Evolutionary conservation across 441 rosid genomes (phyloP), one percentile per base, ranked within the genome.

Genomic region (Iberis amara): DNA sequence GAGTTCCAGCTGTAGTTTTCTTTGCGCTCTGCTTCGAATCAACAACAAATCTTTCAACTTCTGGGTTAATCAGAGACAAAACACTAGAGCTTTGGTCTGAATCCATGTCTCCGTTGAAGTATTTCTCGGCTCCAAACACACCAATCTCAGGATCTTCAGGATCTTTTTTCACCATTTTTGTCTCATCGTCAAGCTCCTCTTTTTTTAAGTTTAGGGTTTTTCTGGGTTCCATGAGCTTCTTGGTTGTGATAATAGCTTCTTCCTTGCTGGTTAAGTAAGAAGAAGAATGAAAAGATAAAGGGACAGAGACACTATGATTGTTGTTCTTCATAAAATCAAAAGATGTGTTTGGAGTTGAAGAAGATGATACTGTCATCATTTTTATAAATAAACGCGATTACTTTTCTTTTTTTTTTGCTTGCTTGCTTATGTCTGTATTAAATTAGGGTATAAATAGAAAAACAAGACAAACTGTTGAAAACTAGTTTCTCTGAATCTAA

Each of bases 111-210:
- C 82, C 90, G 24, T 70, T 80, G 74, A 86, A 89, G 73, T 89
- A 89, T 41, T 75, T 89, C 61, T 89, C 95, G 8, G 97, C 97
- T 53, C 80, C 71, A 36, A 85, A 89, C 21, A 89, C 80, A 39
- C 88, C 95, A 32, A 89, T 81, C 61, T 85, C 95, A 18, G 72
- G 86, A 40, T 80, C 89, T 23, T 75, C 80, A 11, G 50, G 9
- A 55, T 27, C 59, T 51, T 68, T 68, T 43, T 66, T 66, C 33
- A 8, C 43, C n/a, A 6, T 5, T 53, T 69, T 77, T 57, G 48
- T 57, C 72, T 73, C 75, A 42, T 49, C 24, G 0, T 28, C 68
- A 64, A 70, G 26, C 68, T 40, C 53, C 12, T 61, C 45, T 41
- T 55, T 70, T 59, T 39, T 67, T 7, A 36, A 2, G 61, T 5